phyloP scores from a whole-genome alignment of 2,329 filamentous ascomycete genomes.

The Phialocephala subalpina region DNA sequence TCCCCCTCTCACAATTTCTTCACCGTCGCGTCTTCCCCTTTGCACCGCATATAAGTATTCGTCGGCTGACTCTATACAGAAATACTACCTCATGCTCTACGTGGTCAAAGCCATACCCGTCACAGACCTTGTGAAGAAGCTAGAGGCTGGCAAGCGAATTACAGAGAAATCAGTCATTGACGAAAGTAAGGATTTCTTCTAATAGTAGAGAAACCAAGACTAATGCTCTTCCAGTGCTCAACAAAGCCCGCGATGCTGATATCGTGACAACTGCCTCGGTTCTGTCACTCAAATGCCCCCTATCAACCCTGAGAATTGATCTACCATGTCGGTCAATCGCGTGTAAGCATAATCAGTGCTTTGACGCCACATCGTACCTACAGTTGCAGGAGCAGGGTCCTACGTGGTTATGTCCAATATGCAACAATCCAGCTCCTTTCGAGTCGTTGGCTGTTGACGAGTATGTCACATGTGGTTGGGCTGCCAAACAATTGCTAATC shows the following conservation, averaged over 20 bases:
- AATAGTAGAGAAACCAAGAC: not conserved
- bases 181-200: constrained; percentile 69
- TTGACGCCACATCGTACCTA: constrained; percentile 91
- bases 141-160: constrained; percentile 75
- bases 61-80: constrained; percentile 55
- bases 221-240: constrained; percentile 67
- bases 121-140: constrained; percentile 71
- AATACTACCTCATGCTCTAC: constrained; percentile 76
- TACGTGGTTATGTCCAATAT: constrained; percentile 96
- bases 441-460: constrained; percentile 87
- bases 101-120: constrained; percentile 79
- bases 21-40: constrained; percentile 20
- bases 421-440: constrained; percentile 83
- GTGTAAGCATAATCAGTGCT: constrained; percentile 93
- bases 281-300: constrained; percentile 90
- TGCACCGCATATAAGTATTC: constrained; percentile 28
- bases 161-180: constrained; percentile 81
- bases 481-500: constrained; percentile 21
- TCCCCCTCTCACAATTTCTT: constrained; percentile 26
- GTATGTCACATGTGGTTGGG: constrained; percentile 55
- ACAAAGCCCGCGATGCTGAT: constrained; percentile 84
- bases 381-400: constrained; percentile 95
- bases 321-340: constrained; percentile 80
- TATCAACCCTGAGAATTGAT: constrained; percentile 84
- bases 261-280: constrained; percentile 89